phyloP scores from a whole-genome alignment of 2,329 filamentous ascomycete genomes.

The Ophiocordyceps camponoti-floridani region DNA sequence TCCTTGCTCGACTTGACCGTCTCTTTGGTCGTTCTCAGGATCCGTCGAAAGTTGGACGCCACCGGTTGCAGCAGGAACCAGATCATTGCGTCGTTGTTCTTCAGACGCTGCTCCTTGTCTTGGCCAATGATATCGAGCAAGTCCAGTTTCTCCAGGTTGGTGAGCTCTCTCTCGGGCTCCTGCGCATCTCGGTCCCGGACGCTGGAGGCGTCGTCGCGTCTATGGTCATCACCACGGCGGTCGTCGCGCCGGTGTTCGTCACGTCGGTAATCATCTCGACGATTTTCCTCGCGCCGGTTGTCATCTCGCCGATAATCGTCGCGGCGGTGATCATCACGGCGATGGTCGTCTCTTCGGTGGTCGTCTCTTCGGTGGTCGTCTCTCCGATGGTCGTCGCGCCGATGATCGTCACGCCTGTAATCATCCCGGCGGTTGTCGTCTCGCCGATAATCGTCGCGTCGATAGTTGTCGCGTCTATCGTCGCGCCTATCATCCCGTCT shows the following conservation, averaged over 20 bases:
- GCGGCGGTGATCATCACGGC: conserved; percentile 12
- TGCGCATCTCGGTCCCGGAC: conserved; percentile 8
- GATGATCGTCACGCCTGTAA: conserved; percentile 6
- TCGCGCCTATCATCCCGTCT: conserved; percentile 14
- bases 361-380: conserved; percentile 18
- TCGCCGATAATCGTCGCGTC: conserved; percentile 12
- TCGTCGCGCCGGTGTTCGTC: no score
- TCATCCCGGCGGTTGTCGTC: conserved; percentile 9
- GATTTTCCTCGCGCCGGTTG: conserved; percentile 14
- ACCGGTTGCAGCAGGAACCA: conserved; percentile 38
- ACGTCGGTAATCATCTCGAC: conserved; percentile 8
- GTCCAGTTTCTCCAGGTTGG: no score
- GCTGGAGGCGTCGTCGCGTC: conserved; percentile 7
- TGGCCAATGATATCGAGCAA: conserved; percentile 26
- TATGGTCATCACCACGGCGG: conserved; percentile 4
- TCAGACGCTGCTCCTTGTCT: conserved; percentile 27
- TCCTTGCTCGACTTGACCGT: conserved; percentile 44
- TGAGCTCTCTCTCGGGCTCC: conserved; percentile 5
- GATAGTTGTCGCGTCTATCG: conserved; percentile 9
- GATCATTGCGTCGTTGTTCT: conserved; percentile 26
- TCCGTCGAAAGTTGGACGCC: conserved; percentile 37
- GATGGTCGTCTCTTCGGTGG: conserved; percentile 17
- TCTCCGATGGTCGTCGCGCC: conserved; percentile 7
- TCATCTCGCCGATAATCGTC: conserved; percentile 13
- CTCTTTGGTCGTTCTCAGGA: conserved; percentile 43